phyloP scores from a whole-genome alignment of 83 land plant species.

The Thuja plicata region DNA sequence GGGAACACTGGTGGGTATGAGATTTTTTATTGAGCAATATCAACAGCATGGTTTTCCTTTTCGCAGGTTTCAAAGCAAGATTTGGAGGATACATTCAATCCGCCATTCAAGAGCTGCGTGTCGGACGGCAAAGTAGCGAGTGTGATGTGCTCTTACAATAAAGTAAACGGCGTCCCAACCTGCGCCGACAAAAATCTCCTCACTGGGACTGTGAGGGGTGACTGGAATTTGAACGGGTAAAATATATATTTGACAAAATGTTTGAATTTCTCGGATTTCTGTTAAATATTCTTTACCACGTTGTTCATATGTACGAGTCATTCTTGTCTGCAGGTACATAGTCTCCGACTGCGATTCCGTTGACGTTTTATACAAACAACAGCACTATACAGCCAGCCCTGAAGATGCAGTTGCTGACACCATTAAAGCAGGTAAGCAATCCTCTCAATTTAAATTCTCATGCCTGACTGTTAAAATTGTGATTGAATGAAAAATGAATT shows the following conservation, averaged over 20 bases:
- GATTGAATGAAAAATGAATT: background rate
- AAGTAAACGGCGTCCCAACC: slow-evolving; percentile 86
- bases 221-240: slow-evolving; percentile 85
- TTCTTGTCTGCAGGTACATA: slow-evolving; percentile 57
- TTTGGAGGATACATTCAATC: slow-evolving; percentile 80
- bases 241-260: background rate
- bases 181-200: slow-evolving; percentile 80
- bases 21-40: background rate
- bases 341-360: slow-evolving; percentile 95
- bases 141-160: slow-evolving; percentile 97
- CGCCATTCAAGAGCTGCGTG: slow-evolving; percentile 89
- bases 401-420: slow-evolving; percentile 80
- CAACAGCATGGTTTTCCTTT: background rate
- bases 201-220: slow-evolving; percentile 45
- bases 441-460: background rate
- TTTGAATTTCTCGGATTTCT: background rate
- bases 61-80: slow-evolving; percentile 85
- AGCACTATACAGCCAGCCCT: slow-evolving; percentile 56
- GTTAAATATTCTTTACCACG: background rate
- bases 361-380: slow-evolving; percentile 51
- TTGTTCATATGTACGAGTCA: background rate
- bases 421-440: slow-evolving; percentile 60
- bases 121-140: slow-evolving; percentile 79
- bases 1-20: background rate
- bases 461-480: background rate